These are phyloP conservation scores for Fusarium nematophilum DNA, from an alignment of 2,329 filamentous ascomycete species.

Conservation along the genomic window DNA sequence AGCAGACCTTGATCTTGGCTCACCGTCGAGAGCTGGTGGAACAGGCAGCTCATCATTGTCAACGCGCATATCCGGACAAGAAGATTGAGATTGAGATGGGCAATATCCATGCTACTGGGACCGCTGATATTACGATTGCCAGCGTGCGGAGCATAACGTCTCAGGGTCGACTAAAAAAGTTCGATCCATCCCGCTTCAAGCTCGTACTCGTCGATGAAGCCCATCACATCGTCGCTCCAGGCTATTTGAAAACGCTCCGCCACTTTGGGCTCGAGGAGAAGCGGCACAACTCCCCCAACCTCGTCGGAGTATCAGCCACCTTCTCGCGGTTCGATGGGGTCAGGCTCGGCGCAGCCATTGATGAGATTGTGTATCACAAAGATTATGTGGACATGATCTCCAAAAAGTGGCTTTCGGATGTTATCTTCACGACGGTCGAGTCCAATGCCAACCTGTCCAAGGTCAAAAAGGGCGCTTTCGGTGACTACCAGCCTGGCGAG, in stretches of 20 bases:
- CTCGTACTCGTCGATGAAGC: slow-evolving; percentile 95
- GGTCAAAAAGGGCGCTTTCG: slow-evolving; percentile 69
- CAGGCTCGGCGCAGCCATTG: slow-evolving; percentile 84
- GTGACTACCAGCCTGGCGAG: slow-evolving; percentile 84
- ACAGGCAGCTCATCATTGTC: slow-evolving; percentile 90
- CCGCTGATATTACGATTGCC: slow-evolving; percentile 92
- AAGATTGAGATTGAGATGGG: slow-evolving; percentile 94
- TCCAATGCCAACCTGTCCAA: slow-evolving; percentile 82
- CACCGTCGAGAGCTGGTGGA: slow-evolving; percentile 94
- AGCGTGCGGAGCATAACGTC: slow-evolving; percentile 88
- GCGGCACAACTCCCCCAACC: slow-evolving; percentile 61
- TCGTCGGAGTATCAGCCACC: slow-evolving; percentile 92
- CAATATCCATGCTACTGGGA: slow-evolving; percentile 77
- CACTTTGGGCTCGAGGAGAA: slow-evolving; percentile 78
- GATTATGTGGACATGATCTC: slow-evolving; percentile 76
- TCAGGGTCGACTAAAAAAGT: slow-evolving; percentile 81
- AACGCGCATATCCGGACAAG: slow-evolving; percentile 81
- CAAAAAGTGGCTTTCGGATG: slow-evolving; percentile 90
- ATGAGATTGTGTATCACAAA: slow-evolving; percentile 96
- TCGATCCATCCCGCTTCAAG: slow-evolving; percentile 83
- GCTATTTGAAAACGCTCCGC: slow-evolving; percentile 79
- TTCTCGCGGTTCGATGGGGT: slow-evolving; percentile 85
- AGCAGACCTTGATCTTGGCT: slow-evolving; percentile 88
- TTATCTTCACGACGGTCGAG: slow-evolving; percentile 93
- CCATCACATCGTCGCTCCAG: slow-evolving; percentile 90